Base-by-base conservation (phyloP, 1,139 yeast species). In the Geotrichum candidum region DNA sequence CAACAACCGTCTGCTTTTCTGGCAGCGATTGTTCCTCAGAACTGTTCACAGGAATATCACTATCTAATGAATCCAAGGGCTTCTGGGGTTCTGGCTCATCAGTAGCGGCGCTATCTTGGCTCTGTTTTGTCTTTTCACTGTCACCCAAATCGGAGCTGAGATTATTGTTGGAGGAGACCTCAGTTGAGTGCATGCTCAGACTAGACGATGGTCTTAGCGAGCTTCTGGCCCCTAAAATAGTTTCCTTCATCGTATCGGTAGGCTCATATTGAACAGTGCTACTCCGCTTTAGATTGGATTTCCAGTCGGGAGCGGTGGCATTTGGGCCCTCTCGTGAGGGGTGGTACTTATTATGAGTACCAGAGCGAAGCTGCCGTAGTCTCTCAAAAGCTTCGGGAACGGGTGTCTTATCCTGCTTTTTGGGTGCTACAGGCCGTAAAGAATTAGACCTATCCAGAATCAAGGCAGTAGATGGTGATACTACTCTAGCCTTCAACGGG, bases 211-310 rank as follows among this genome's bases (percentile, higher is more conserved):
- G 22, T 46, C 53, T 52, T 23, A 69, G 55, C 45, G 63, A 65
- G 18, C 63, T 56, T 54, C 62, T 65, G 5, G 72, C 68, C 1
- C 68, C 65, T 38, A 67, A 55, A 33, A 68, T 54, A 52, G 68
- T 54, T 54, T 63, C 65, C 63, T 64, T 64, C 56, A 61, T 66
- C 48, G 62, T 61, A 63, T 74, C 68, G 29, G 69, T 62, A 61
- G 71, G 67, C 65, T 67, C 55, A 61, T 64, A 65, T 51, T 67
- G 68, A 51, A 64, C 65, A 11, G 73, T 66, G 54, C 64, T 66
- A 13, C 68, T 66, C 58, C 69, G 61, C 54, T 63, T 62, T 41
- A 69, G 61, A 23, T 64, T 64, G 35, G 67, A 64, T 41, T 66
- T 65, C 23, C 66, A 66, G 18, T 65, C 65, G 2, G 65, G 65